phyloP scores from a whole-genome alignment of 2,329 filamentous ascomycete genomes.

The Fusarium torulosum region DNA sequence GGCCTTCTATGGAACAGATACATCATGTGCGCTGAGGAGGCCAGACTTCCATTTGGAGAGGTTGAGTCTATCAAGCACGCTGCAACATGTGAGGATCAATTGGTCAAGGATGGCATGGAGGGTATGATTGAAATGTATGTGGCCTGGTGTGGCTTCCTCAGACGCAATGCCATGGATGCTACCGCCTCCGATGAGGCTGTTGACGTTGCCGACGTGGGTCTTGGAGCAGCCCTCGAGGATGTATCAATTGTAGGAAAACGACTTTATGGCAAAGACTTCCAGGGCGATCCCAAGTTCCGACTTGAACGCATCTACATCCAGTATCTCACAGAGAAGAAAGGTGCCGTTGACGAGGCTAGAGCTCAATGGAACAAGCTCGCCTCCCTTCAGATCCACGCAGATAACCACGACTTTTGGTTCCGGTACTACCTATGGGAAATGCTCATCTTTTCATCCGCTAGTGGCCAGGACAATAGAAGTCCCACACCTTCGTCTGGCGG shows the following conservation, averaged over 20 bases:
- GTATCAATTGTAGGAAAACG: constrained; percentile 82
- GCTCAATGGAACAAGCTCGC: constrained; percentile 80
- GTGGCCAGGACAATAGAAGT: constrained; percentile 61
- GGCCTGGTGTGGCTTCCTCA: constrained; percentile 94
- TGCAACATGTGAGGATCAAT: constrained; percentile 85
- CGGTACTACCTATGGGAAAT: constrained; percentile 95
- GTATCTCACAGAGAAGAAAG: constrained; percentile 87
- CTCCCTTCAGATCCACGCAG: constrained; percentile 72
- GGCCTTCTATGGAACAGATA: constrained; percentile 92
- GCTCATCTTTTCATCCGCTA: constrained; percentile 66
- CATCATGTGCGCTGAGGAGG: constrained; percentile 85
- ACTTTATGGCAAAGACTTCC: constrained; percentile 79
- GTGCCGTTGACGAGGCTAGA: constrained; percentile 80
- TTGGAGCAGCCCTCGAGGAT: constrained; percentile 87
- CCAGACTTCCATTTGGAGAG: constrained; percentile 79
- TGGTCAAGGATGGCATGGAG: constrained; percentile 88
- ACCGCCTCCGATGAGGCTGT: constrained; percentile 83
- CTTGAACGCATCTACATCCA: constrained; percentile 93
- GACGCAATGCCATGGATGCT: constrained; percentile 82
- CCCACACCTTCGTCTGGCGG: constrained; percentile 61
- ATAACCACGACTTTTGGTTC: constrained; percentile 94
- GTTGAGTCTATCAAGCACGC: constrained; percentile 93
- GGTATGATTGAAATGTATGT: constrained; percentile 92
- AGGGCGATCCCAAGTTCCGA: constrained; percentile 89
- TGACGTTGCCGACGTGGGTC: constrained; percentile 90